Conservation (phyloP, 371 early-diverging fungal species). For the Rhizopus stolonifer region DNA sequence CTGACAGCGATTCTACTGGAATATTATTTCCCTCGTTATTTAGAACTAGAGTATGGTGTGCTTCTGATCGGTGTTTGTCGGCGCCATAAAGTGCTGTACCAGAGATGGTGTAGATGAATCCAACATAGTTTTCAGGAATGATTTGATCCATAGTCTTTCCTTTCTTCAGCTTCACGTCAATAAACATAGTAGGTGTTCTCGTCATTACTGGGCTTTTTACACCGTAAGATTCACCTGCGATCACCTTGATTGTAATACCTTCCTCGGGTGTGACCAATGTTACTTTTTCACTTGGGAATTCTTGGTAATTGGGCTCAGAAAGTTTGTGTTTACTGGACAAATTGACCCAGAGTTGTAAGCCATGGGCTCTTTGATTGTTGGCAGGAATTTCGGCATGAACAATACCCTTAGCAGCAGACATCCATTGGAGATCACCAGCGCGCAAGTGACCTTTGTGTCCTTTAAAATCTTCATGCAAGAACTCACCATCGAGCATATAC, state of each 20-base stretch:
- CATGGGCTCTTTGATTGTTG: constrained; percentile 48
- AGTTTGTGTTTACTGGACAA: constrained; percentile 79
- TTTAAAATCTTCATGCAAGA: constrained; percentile 81
- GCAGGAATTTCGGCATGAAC: constrained; percentile 79
- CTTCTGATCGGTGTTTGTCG: constrained; percentile 45
- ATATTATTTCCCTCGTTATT: constrained; percentile 44
- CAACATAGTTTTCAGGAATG: constrained; percentile 61
- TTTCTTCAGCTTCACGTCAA: constrained; percentile 65
- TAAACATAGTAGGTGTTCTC: constrained; percentile 69
- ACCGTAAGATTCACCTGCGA: constrained; percentile 73
- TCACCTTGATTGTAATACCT: constrained; percentile 70
- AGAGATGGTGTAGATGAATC: constrained; percentile 67
- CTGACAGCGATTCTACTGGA: constrained; percentile 49
- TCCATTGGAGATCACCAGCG: constrained; percentile 77
- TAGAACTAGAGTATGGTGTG: constrained; percentile 56
- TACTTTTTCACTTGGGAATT: constrained; percentile 60
- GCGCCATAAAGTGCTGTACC: constrained; percentile 60
- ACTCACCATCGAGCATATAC: constrained; percentile 71
- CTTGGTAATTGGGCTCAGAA: constrained; percentile 77
- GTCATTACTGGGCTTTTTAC: constrained; percentile 62
- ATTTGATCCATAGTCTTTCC: constrained; percentile 53
- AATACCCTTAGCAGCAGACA: constrained; percentile 80
- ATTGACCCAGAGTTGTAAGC: constrained; percentile 88
- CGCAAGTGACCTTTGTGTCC: constrained; percentile 73
- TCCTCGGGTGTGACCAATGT: constrained; percentile 54